Conservation (phyloP, 768 basidiomycete species). For the Xanthoconium purpureum region DNA sequence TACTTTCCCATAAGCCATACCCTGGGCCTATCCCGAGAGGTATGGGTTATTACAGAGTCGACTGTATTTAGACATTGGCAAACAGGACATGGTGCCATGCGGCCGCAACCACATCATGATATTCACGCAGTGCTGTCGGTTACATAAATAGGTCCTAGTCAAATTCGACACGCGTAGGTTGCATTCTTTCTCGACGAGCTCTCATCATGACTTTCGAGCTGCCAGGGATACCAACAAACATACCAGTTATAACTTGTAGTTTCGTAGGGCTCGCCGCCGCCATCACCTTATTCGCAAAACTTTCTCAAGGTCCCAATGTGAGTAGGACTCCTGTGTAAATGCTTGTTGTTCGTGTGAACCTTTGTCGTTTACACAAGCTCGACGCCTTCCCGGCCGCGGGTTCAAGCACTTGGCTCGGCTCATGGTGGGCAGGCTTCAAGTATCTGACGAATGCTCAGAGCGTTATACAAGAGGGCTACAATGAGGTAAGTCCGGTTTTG, state of each 20-base stretch:
- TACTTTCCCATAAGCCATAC: too few species aligned
- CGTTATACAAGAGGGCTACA: slow-evolving; percentile 34
- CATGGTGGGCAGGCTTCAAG: slow-evolving; percentile 15
- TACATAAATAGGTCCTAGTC: too few species aligned
- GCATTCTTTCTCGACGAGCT: not conserved
- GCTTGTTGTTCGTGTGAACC: not conserved
- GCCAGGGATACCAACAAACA: not conserved
- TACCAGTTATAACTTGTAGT: not conserved
- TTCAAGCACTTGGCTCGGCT: slow-evolving; percentile 1
- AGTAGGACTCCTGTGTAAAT: not conserved
- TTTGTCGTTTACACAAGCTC: not conserved
- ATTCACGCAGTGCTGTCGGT: too few species aligned
- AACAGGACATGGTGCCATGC: too few species aligned
- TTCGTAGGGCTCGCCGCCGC: not conserved
- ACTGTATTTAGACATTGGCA: too few species aligned
- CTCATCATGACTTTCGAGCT: not conserved
- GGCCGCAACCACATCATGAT: too few species aligned
- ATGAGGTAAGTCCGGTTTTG: slow-evolving; percentile 17
- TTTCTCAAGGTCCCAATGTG: not conserved
- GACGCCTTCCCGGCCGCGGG: not conserved
- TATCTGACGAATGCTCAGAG: slow-evolving; percentile 11
- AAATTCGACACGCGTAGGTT: too few species aligned
- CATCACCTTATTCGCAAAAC: not conserved
- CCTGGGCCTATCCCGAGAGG: too few species aligned
- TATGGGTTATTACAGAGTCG: too few species aligned